Evolutionary conservation across 1,284 basidiomycete genomes (phyloP), one percentile per base, ranked within the genome.

Genomic region (Trametes sp.): DNA sequence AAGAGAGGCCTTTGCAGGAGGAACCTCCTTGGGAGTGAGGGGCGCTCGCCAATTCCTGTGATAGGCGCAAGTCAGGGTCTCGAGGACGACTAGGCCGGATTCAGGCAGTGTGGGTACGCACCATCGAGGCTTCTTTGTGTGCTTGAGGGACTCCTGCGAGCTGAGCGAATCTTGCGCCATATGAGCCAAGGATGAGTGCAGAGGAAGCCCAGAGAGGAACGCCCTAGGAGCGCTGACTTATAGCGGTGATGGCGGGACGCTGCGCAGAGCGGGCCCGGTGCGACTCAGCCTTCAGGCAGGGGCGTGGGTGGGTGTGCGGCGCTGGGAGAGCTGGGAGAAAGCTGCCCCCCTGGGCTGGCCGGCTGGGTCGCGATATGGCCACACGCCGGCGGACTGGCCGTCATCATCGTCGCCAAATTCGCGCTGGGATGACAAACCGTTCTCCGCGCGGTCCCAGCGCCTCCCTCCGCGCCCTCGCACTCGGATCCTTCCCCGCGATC

Each of bases 1-100:
- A 59, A 88, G 73, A n/a, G 82, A 83, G 5, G 73, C 74, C 23
- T 80, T 81, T 1, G 84, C 76, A 0, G 83, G 82, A 0, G 83
- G 81, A 0, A 81, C 79, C 23, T 76, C 64, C n/a, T 57, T 65
- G 3, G 70, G 73, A n/a, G 66, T 42, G 38, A 74, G 64, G 13
- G 70, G 70, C 45, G 69, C 63, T 46, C 64, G 66, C 46, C 66
- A 61, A 33, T 35, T 62, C 59, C 65, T 69, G 59, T 24, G 5
- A 16, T 66, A 21, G 26, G 35, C 26, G 49, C 14, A 28, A 33
- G 51, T 19, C 6, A 19, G 38, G 38, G 38, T 41, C 4, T 19
- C 38, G 35, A 6, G 35, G 24, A 26, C 26, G 33, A 48, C 42
- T 38, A 46, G n/a, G 11, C 36, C 6, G 24, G 26, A 44, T 23